phyloP scores from a whole-genome alignment of 495 filamentous ascomycete species.

The Aspergillus diversus region DNA sequence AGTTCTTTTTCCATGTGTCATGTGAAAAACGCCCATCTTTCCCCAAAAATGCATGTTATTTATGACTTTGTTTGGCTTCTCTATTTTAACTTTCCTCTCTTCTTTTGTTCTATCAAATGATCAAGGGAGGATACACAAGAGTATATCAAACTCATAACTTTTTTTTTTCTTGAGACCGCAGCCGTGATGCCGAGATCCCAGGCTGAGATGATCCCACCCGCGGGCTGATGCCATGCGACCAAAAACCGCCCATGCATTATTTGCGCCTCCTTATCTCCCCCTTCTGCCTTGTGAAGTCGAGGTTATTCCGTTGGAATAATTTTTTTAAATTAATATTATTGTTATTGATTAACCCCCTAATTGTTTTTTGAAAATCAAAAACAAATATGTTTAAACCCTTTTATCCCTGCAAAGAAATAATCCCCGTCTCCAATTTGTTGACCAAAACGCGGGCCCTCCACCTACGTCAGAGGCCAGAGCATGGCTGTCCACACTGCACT shows the following conservation, averaged over 20 bases:
- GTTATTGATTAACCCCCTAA: no score
- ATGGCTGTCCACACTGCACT: constrained; percentile 6
- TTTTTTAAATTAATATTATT: no score
- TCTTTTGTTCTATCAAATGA: not conserved
- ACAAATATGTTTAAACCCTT: no score
- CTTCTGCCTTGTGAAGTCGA: no score
- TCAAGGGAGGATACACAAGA: not conserved
- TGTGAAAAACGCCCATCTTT: not conserved
- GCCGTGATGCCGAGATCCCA: not conserved
- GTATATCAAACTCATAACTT: not conserved
- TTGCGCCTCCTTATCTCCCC: not conserved
- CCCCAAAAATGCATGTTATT: not conserved
- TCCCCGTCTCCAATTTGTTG: not conserved
- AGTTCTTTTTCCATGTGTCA: not conserved
- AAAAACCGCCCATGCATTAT: not conserved
- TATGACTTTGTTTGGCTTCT: not conserved
- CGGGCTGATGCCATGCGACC: not conserved
- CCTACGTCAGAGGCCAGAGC: constrained; percentile 21
- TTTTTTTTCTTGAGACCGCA: not conserved
- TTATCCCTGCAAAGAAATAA: no score
- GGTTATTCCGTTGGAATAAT: no score
- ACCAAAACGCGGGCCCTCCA: constrained; percentile 9
- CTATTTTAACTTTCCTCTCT: not conserved
- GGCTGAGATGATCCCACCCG: not conserved
- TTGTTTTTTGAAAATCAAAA: no score